Base-by-base conservation (phyloP, 352 stramenopile genomes). In the Globisporangium polare region DNA sequence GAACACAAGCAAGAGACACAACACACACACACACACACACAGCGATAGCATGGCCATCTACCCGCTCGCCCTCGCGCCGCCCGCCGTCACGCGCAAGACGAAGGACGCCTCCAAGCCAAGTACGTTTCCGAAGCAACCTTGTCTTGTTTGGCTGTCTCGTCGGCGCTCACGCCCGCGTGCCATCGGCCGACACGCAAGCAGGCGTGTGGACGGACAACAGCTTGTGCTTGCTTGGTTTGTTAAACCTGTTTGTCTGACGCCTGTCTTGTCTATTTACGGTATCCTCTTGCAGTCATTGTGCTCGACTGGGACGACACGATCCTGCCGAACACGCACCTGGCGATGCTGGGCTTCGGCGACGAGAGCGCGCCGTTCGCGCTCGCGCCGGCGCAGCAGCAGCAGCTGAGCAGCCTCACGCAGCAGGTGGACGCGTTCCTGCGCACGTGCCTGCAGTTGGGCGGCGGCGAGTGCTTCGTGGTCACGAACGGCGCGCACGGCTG, bases 301-400 rank as follows among this genome's bases (percentile, higher is more conserved):
- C 64, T 94, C 20, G 84, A 94, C 68, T 94, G 84, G 84, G 82
- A 94, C 62, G 84, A 92, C 72, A 94, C 84, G 33, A 51, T 94
- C 10, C 67, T 92, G 45, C 84, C 84, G 33, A 94, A 89, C 70
- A 88, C 81, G 20, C 74, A 88, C 60, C 63, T 91, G 20, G 58
- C 78, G 12, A 78, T 82, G 31, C 65, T 89, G n/a, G 79, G 77
- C 9, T 90, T 89, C 62, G 71, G 67, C 0, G 78, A 87, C 5
- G 83, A 90, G 46, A 69, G 74, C 42, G 58, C 68, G 24, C 47
- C 20, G 9, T 86, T 89, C 53, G 49, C 69, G 5, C 52, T 90
- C 39, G 66, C 71, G 2, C 53, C 50, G 53, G 58, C 67, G 41
- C 56, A 66, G 49, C 20, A 68, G 18, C 46, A 58, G 20, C 47